Evolutionary conservation across 179 eudicot genomes (phyloP).

Genomic region (Drosera spatulata): DNA sequence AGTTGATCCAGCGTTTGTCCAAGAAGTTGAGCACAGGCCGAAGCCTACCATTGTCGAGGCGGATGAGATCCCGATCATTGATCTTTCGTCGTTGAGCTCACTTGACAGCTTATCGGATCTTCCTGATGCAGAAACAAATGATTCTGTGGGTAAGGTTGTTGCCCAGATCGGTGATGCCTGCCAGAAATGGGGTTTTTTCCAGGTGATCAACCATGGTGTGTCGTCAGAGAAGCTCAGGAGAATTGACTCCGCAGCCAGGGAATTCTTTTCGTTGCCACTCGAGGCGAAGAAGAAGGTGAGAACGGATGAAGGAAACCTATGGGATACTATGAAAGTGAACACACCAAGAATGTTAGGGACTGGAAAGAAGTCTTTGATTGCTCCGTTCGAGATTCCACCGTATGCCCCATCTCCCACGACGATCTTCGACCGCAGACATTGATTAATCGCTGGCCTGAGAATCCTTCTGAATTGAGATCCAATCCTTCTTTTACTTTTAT

Average conservation of each 20-base stretch:
- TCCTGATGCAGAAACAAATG: not conserved
- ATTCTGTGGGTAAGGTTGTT: conserved; percentile 5
- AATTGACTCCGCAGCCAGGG: conserved; percentile 15
- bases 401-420: conserved; percentile 18
- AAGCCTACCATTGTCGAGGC: conserved; percentile 21
- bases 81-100: conserved; percentile 25
- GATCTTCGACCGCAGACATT: conserved; percentile 11
- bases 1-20: conserved; percentile 48
- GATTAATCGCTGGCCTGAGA: conserved; percentile 20
- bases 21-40: conserved; percentile 54
- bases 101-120: conserved; percentile 1
- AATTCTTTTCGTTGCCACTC: conserved; percentile 24
- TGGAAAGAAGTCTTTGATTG: conserved; percentile 58
- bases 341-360: conserved; percentile 49
- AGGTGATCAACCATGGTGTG: conserved; percentile 56
- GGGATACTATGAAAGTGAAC: conserved; percentile 45
- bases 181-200: conserved; percentile 48
- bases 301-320: conserved; percentile 29
- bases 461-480: conserved; percentile 26
- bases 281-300: conserved; percentile 38
- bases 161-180: conserved; percentile 29
- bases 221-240: conserved; percentile 19
- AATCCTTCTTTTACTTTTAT: not conserved
- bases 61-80: conserved; percentile 37
- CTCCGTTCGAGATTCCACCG: conserved; percentile 12